Conservation (phyloP, 257 asterid species). For the Gardenia jasminoides region DNA sequence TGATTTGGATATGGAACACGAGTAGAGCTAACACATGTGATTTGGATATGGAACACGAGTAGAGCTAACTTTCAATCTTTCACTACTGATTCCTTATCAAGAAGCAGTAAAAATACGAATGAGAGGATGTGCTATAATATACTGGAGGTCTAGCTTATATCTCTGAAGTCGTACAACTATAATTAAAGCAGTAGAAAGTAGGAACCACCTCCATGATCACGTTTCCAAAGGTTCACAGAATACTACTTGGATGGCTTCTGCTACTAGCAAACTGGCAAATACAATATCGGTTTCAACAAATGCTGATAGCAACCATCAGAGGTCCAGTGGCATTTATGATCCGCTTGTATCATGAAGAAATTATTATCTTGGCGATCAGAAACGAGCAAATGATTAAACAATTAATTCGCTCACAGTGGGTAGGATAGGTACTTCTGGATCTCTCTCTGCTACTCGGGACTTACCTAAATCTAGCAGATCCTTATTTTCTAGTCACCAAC, state of each 20-base stretch:
- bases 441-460: not conserved
- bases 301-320: not conserved
- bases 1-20: not conserved
- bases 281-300: not conserved
- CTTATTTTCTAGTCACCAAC: not conserved
- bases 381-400: conserved; percentile 21
- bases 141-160: not conserved
- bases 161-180: not conserved
- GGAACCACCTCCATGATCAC: not conserved
- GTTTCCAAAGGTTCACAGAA: not conserved
- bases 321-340: conserved; percentile 5
- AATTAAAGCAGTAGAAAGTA: not conserved
- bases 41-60: too few relatives aligned
- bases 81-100: not conserved
- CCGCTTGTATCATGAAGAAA: not conserved
- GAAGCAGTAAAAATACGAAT: not conserved
- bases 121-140: not conserved
- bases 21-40: not conserved
- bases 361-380: not conserved
- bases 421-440: not conserved
- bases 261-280: not conserved
- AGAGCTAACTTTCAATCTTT: not conserved
- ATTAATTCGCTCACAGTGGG: conserved; percentile 6
- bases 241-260: not conserved
- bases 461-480: not conserved